These are phyloP conservation scores for Zygosaccharomyces pseudobailii DNA, from an alignment of 1,139 yeast species.

Conservation along the genomic window DNA sequence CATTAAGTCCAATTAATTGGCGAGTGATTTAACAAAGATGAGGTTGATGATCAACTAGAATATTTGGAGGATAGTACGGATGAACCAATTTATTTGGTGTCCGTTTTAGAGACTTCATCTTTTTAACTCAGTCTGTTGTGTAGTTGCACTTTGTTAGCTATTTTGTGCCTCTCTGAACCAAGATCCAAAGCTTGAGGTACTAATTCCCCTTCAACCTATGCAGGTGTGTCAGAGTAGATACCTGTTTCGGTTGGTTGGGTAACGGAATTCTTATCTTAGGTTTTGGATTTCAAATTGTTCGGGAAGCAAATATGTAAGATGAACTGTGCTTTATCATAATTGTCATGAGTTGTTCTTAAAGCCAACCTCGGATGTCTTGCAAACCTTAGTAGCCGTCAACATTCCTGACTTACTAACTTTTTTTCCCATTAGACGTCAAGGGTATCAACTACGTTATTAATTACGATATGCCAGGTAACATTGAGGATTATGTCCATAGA, in stretches of 20 bases:
- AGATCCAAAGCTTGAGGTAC: background rate
- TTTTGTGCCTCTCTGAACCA: slow-evolving; percentile 13
- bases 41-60: background rate
- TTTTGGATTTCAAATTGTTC: slow-evolving; percentile 5
- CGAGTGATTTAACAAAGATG: slow-evolving; percentile 6
- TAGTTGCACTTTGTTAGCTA: slow-evolving; percentile 11
- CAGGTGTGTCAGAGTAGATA: background rate
- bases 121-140: slow-evolving; percentile 7
- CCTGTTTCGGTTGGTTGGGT: no score
- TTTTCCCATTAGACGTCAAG: slow-evolving; percentile 69
- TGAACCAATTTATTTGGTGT: background rate
- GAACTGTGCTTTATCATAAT: slow-evolving; percentile 3
- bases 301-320: slow-evolving; percentile 12
- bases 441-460: slow-evolving; percentile 91
- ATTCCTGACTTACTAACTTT: slow-evolving; percentile 3
- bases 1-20: slow-evolving; percentile 3
- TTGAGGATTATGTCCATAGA: slow-evolving; percentile 84
- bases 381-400: slow-evolving; percentile 2
- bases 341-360: background rate
- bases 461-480: slow-evolving; percentile 96
- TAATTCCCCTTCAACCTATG: background rate
- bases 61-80: background rate
- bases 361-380: slow-evolving; percentile 1
- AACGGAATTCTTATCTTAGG: background rate
- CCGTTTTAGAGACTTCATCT: slow-evolving; percentile 1